Base-by-base conservation (phyloP, 768 basidiomycete genomes). In the Mycena indigotica region DNA sequence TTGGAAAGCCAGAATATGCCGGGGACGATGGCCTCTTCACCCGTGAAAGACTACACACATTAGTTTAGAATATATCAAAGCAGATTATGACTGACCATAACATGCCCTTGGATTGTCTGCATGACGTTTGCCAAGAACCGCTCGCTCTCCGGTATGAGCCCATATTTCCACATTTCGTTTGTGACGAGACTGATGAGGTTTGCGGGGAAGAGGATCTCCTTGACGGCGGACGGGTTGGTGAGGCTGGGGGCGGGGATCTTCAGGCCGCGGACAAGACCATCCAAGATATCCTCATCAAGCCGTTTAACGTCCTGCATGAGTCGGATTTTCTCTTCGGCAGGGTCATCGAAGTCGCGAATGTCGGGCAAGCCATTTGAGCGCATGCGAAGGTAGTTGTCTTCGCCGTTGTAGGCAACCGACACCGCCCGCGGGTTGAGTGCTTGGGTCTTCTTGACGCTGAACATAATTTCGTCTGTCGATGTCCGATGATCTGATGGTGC, bases 81-180 rank as follows among this genome's bases (percentile, higher is more conserved):
- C 50, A 17, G 16, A n/a, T 40, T 52, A 29, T 19, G 21, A 82
- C 90, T 66, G 60, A 95, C 97, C 95, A 98, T 98, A 63, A 98
- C 95, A 75, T 98, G 94, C 24, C 88, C 82, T 77, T 99, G 97
- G 57, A 99, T 90, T 2, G 89, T 91, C 72, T 98, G 95, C 96
- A 98, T 98, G 55, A 98, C 92, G 70, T 96, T 98, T 30, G 97
- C 97, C 56, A 99, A 78, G 84, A 99, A 98, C 48, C 95, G 83
- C 73, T 98, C 97, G 75, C 94, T 96, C 74, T 99, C 97, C 16
- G 87, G 82, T 64, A 98, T 98, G 63, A 99, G 84, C 49, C 95
- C 94, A 67, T 96, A 95, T 74, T 97, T 98, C 97, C 97, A 98
- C 97, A 99, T 99, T 74, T 98, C 97, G 72, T 99, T 99, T n/a